Percentiles rank a stretch among this genome's conserved stretches.
Evolutionary conservation across 805 yeast genomes (phyloP).

Genomic region (Schizosaccharomyces octosporus): DNA sequence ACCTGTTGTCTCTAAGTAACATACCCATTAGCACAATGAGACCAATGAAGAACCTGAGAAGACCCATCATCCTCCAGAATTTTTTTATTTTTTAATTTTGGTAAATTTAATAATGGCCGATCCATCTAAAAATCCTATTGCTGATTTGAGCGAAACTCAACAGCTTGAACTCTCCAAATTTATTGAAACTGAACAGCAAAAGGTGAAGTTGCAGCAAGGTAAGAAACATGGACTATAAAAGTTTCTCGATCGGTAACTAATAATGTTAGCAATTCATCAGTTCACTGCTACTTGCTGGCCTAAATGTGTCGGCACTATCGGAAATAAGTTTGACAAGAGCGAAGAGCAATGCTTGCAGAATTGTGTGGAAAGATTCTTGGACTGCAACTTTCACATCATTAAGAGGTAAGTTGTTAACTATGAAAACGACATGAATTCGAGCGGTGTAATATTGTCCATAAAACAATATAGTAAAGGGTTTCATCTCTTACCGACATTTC

Average conservation of each 20-base stretch:
- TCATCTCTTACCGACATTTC: too few species aligned
- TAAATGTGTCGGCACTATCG: not conserved
- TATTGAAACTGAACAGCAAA: not conserved
- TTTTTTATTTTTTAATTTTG: too few species aligned
- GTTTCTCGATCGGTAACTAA: not conserved
- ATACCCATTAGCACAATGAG: too few species aligned
- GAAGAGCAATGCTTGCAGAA: not conserved
- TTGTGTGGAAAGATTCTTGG: conserved; percentile 1
- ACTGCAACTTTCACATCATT: not conserved
- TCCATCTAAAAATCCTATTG: not conserved
- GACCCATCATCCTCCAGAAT: too few species aligned
- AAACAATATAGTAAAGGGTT: too few species aligned
- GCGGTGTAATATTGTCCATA: too few species aligned
- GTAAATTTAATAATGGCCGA: not conserved
- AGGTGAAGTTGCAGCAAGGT: not conserved
- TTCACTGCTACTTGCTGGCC: conserved; percentile 1
- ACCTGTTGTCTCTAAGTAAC: too few species aligned
- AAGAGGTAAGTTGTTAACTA: not conserved
- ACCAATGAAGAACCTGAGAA: too few species aligned
- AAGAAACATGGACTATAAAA: not conserved
- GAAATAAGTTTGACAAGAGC: not conserved
- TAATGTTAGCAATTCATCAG: not conserved
- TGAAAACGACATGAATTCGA: not conserved
- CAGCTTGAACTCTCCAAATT: not conserved
- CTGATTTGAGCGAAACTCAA: not conserved